Percentiles rank a stretch among this genome's conserved stretches.
phyloP scores from a whole-genome alignment of 768 basidiomycete genomes.

The Sarcodon sp. region DNA sequence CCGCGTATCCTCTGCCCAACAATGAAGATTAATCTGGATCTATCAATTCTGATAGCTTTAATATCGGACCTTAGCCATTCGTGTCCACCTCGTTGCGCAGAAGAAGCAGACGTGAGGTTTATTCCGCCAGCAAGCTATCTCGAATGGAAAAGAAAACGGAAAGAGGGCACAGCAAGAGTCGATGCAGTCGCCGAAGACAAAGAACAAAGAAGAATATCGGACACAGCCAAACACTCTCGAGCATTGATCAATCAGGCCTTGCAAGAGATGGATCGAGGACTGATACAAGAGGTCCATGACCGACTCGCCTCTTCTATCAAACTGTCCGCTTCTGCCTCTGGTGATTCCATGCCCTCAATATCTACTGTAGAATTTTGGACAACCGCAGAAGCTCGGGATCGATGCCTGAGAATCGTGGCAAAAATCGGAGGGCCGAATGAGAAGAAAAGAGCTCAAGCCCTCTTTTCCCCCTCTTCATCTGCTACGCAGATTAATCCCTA shows the following conservation, averaged over 20 bases:
- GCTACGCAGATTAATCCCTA: constrained; percentile 17
- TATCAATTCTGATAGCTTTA: constrained; percentile 76
- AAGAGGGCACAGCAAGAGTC: constrained; percentile 2
- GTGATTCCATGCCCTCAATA: not conserved
- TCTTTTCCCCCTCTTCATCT: constrained; percentile 29
- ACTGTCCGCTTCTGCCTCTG: not conserved
- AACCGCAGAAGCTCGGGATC: constrained; percentile 59
- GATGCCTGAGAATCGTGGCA: constrained; percentile 63
- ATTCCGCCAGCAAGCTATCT: constrained; percentile 42
- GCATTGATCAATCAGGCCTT: constrained; percentile 60
- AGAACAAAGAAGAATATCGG: constrained; percentile 4
- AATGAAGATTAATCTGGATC: constrained; percentile 59
- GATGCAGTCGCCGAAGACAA: not conserved
- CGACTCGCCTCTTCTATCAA: constrained; percentile 19
- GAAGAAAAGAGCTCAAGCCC: constrained; percentile 43
- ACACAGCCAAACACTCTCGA: constrained; percentile 42
- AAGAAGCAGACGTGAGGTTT: constrained; percentile 54
- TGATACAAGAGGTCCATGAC: constrained; percentile 52
- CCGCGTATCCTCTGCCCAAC: constrained; percentile 28
- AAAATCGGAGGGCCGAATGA: constrained; percentile 72
- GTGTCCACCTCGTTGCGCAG: constrained; percentile 38
- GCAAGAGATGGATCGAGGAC: constrained; percentile 56
- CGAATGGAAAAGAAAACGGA: constrained; percentile 39
- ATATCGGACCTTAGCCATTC: constrained; percentile 75
- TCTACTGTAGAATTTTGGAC: constrained; percentile 59